Percentiles rank a stretch among this genome's conserved stretches.
These are phyloP conservation scores for Platanus orientalis DNA, from an alignment of 164 flowering plant genomes.

Conservation along the genomic window DNA sequence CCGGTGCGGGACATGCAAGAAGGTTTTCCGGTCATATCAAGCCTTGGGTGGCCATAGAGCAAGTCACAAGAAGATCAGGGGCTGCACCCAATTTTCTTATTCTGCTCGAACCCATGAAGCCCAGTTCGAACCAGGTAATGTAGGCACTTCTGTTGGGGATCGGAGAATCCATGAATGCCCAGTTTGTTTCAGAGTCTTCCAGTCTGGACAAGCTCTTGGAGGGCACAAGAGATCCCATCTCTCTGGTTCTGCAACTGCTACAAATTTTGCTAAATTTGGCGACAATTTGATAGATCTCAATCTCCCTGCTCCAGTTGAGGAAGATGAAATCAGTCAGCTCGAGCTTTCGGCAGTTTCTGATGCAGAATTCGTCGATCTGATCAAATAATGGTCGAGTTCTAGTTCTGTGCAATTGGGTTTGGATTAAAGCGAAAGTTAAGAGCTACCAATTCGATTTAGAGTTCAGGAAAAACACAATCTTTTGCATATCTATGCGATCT, in stretches of 20 bases:
- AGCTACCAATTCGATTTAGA: neutral
- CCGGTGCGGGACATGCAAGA: slow-evolving; percentile 79
- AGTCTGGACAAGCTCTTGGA: slow-evolving; percentile 87
- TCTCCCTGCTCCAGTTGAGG: too few relatives aligned
- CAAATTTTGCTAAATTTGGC: slow-evolving; percentile 21
- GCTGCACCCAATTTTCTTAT: too few relatives aligned
- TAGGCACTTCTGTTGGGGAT: slow-evolving; percentile 13
- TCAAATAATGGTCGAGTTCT: slow-evolving; percentile 4
- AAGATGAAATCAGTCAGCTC: slow-evolving; percentile 41
- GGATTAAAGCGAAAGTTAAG: neutral
- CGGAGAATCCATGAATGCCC: slow-evolving; percentile 65
- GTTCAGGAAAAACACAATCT: slow-evolving; percentile 10
- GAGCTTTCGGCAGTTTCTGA: slow-evolving; percentile 54
- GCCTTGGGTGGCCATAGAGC: too few relatives aligned
- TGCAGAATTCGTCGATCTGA: slow-evolving; percentile 27
- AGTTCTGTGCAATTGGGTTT: neutral
- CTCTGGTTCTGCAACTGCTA: slow-evolving; percentile 12
- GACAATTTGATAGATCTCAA: too few relatives aligned
- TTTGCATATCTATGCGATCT: neutral
- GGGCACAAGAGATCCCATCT: slow-evolving; percentile 86
- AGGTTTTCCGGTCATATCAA: too few relatives aligned
- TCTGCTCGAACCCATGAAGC: slow-evolving; percentile 8
- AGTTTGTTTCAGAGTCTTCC: slow-evolving; percentile 59
- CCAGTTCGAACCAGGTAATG: slow-evolving; percentile 11
- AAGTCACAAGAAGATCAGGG: too few relatives aligned